Base-by-base conservation (phyloP, 306 rosid genomes). In the Rubus parviflorus region DNA sequence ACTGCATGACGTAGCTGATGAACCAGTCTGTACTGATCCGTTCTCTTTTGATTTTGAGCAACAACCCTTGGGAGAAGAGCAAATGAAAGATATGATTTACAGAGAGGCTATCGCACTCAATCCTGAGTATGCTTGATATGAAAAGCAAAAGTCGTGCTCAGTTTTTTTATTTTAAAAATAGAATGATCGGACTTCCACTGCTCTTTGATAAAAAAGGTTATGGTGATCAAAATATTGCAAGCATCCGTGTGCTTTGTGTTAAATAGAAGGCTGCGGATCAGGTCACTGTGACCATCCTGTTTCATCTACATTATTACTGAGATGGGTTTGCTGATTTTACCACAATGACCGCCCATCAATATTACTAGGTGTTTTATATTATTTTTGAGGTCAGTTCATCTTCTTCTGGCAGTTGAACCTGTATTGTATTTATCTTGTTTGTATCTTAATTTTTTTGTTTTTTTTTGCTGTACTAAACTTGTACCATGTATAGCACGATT, bases 61-160 rank as follows among this genome's bases (percentile, higher is more conserved):
- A 76, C 97, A 82, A 46, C 85, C 85, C 62, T 52, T 92, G 83
- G 94, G 78, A 3, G 99, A 95, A 81, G 97, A 90, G 83, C 97
- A 95, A 80, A 92, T 95, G 83, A 95, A 95, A 79, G 97, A 92
- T 64, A 89, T 95, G 97, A 95, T 95, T 64, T 90, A 90, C 88
- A 83, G 87, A 78, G 99, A 92, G 79, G 93, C 99, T 75, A 81
- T 95, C 60, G 84, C 88, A 70, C 84, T 89, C 82, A 95, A 95
- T 85, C 99, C 97, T 3, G 84, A 90, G 79, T 83, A 85, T 67
- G 91, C 91, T 69, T 95, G 78, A 83, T 67, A 49, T 35, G 46
- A 43, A 57, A 12, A 65, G 22, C 48, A 75, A 56, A 67, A 15
- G 14, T 69, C 11, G 12, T 45, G 5, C 40, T 75, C 40, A 1